phyloP scores from a whole-genome alignment of 352 stramenopile genomes.

The Sclerospora graminicola region DNA sequence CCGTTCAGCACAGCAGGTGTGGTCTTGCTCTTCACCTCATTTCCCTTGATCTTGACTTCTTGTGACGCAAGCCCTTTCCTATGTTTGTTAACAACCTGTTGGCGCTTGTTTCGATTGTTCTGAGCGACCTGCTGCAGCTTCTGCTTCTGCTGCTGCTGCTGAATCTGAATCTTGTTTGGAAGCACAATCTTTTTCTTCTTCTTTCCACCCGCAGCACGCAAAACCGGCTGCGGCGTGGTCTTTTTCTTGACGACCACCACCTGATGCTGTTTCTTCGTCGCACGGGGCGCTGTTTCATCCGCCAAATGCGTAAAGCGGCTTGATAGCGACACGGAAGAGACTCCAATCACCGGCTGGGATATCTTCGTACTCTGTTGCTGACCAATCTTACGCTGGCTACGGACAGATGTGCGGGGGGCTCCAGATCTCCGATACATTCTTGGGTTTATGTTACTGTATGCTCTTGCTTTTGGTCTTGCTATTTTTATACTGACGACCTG shows the following conservation, averaged over 20 bases:
- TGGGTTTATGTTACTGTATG: no score
- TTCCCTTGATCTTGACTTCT: constrained; percentile 27
- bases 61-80: constrained; percentile 47
- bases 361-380: constrained; percentile 32
- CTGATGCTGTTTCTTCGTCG: constrained; percentile 21
- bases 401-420: constrained; percentile 36
- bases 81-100: constrained; percentile 62
- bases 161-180: constrained; percentile 5
- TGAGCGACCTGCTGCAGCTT: constrained; percentile 55
- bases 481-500: background rate
- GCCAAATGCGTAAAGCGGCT: constrained; percentile 67
- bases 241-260: constrained; percentile 31
- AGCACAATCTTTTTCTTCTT: constrained; percentile 11
- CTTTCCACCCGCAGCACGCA: constrained; percentile 13
- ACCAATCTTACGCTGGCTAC: constrained; percentile 51
- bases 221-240: constrained; percentile 14
- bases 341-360: constrained; percentile 37
- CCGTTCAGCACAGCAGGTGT: constrained; percentile 21
- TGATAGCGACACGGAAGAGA: constrained; percentile 58
- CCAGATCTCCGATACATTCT: constrained; percentile 22
- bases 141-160: constrained; percentile 45
- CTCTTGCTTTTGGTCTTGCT: background rate
- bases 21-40: constrained; percentile 17
- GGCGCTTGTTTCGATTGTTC: constrained; percentile 59
- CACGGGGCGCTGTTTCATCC: constrained; percentile 24